phyloP scores from a whole-genome alignment of 1,284 basidiomycete species.

The Ustilago sp. region DNA sequence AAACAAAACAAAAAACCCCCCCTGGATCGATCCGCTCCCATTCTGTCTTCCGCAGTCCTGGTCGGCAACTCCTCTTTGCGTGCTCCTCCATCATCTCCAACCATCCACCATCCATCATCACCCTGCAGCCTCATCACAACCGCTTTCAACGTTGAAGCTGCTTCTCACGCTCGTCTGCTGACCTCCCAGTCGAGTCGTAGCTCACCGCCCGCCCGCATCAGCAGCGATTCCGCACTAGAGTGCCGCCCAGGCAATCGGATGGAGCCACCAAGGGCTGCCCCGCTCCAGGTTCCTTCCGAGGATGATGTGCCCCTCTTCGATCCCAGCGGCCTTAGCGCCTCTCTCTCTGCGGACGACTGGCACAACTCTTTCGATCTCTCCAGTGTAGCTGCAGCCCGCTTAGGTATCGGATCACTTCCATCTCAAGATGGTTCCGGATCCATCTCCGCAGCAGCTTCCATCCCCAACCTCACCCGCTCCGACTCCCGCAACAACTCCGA shows the following conservation, averaged over 20 bases:
- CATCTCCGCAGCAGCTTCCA: conserved; percentile 28
- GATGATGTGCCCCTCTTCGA: conserved; percentile 54
- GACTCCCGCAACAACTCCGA: conserved; percentile 30
- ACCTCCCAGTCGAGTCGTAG: conserved; percentile 2
- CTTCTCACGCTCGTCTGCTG: not conserved
- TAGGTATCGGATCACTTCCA: conserved; percentile 44
- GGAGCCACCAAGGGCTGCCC: conserved; percentile 40
- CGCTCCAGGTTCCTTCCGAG: conserved; percentile 51
- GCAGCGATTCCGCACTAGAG: conserved; percentile 14
- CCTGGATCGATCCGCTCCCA: not conserved
- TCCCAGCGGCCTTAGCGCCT: conserved; percentile 53
- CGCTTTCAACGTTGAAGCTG: not conserved
- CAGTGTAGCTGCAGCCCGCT: conserved; percentile 49
- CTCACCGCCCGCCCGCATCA: conserved; percentile 4
- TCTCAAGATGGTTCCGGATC: conserved; percentile 33
- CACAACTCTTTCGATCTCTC: conserved; percentile 46
- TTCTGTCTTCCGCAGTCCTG: not conserved
- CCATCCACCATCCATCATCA: not conserved
- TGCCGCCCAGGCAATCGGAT: conserved; percentile 42
- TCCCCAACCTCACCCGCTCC: conserved; percentile 35
- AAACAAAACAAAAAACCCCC: too few species aligned
- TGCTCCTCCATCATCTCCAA: not conserved
- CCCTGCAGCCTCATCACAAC: not conserved
- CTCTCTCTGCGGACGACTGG: conserved; percentile 53
- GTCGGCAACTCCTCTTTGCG: not conserved